A percentile compares a stretch with the other conserved stretches of the same genome.
phyloP scores from a whole-genome alignment of 306 rosid species.

The Leucaena leucocephala region DNA sequence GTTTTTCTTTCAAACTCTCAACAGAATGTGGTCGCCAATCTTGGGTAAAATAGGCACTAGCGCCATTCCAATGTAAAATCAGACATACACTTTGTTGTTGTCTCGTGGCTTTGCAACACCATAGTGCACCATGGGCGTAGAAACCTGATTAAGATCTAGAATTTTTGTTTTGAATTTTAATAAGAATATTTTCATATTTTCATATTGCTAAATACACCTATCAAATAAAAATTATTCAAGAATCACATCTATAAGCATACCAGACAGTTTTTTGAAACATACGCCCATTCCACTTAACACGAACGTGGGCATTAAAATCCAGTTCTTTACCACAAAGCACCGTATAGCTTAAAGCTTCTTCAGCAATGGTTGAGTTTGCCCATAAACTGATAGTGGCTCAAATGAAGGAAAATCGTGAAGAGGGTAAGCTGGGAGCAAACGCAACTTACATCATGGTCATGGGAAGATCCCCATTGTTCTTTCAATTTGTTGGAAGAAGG shows the following conservation, averaged over 20 bases:
- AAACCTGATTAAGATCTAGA: neutral
- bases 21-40: slow-evolving; percentile 38
- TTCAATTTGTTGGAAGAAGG: slow-evolving; percentile 43
- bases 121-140: neutral
- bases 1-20: slow-evolving; percentile 60
- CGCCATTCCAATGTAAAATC: neutral
- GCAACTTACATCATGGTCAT: slow-evolving; percentile 47
- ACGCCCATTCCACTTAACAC: neutral
- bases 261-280: neutral
- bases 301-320: neutral
- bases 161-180: neutral
- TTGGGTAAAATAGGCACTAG: neutral
- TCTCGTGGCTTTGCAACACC: neutral
- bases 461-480: slow-evolving; percentile 42
- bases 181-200: no score
- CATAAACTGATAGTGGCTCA: slow-evolving; percentile 24
- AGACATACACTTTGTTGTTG: neutral
- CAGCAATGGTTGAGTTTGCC: slow-evolving; percentile 6
- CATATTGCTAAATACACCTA: neutral
- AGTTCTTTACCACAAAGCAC: neutral
- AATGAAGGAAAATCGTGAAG: neutral
- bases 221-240: neutral
- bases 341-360: slow-evolving; percentile 20
- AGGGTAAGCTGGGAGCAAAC: slow-evolving; percentile 39
- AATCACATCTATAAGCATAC: neutral